Percentiles rank a stretch among this genome's conserved stretches.
These are phyloP conservation scores for Kockiozyma suomiensis DNA, from an alignment of 805 yeast genomes.

Conservation along the genomic window DNA sequence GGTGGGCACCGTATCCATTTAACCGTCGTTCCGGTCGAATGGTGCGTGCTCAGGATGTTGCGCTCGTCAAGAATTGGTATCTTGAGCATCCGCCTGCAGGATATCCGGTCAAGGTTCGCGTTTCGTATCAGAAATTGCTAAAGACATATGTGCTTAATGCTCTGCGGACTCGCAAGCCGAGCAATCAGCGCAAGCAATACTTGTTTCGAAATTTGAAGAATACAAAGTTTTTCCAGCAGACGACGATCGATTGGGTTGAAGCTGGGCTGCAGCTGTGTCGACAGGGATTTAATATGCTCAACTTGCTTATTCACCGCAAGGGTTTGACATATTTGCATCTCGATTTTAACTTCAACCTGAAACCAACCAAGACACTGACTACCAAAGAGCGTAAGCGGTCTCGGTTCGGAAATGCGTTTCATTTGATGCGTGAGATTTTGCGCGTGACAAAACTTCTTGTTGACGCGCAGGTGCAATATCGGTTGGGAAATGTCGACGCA, in stretches of 20 bases:
- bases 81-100: slow-evolving; percentile 60
- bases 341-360: slow-evolving; percentile 92
- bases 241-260: slow-evolving; percentile 96
- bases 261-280: slow-evolving; percentile 92
- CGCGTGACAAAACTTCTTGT: slow-evolving; percentile 83
- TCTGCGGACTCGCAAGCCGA: slow-evolving; percentile 54
- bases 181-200: slow-evolving; percentile 55
- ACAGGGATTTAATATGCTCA: slow-evolving; percentile 94
- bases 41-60: slow-evolving; percentile 86
- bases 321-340: slow-evolving; percentile 91
- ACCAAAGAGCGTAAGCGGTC: slow-evolving; percentile 96
- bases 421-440: slow-evolving; percentile 84
- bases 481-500: slow-evolving; percentile 89
- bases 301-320: slow-evolving; percentile 81
- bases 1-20: slow-evolving; percentile 85
- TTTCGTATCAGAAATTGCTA: slow-evolving; percentile 87
- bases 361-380: slow-evolving; percentile 93
- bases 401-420: slow-evolving; percentile 95
- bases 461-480: slow-evolving; percentile 88
- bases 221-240: slow-evolving; percentile 88
- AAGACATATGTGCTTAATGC: slow-evolving; percentile 74
- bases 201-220: slow-evolving; percentile 66
- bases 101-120: slow-evolving; percentile 73
- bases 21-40: slow-evolving; percentile 70
- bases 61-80: slow-evolving; percentile 82